Evolutionary conservation across 257 asterid genomes (phyloP).

Genomic region (Agastache rugosa): DNA sequence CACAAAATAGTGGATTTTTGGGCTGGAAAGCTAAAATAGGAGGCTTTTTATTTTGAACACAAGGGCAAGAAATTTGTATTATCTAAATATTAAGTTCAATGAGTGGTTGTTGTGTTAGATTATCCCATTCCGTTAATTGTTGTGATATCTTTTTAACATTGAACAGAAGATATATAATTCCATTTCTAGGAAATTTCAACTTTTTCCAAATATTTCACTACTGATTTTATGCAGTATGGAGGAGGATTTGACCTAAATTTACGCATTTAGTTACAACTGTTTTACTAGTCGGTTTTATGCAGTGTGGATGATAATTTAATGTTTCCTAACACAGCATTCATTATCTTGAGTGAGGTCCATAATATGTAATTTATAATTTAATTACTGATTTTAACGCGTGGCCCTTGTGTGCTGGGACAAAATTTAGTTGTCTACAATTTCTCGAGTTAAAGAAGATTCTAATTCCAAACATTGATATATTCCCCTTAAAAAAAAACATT

Average conservation of each 20-base stretch:
- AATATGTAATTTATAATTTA: too few relatives aligned
- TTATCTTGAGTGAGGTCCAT: not conserved
- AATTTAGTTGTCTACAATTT: too few relatives aligned
- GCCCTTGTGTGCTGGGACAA: too few relatives aligned
- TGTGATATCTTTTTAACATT: not conserved
- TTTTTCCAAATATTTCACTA: not conserved
- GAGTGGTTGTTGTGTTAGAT: constrained; percentile 36
- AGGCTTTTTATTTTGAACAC: constrained; percentile 30
- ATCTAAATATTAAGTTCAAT: constrained; percentile 21
- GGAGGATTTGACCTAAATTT: not conserved
- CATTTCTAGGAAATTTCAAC: not conserved
- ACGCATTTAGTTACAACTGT: not conserved
- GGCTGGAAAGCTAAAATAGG: constrained; percentile 10
- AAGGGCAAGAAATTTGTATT: constrained; percentile 27
- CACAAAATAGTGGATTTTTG: constrained; percentile 23
- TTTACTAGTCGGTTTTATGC: not conserved
- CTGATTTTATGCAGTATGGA: not conserved
- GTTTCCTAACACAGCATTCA: too few relatives aligned
- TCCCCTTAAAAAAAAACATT: too few relatives aligned
- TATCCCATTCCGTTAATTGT: constrained; percentile 9
- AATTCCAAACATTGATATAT: too few relatives aligned
- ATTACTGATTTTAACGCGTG: too few relatives aligned
- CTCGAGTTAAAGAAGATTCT: too few relatives aligned
- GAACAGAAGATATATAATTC: not conserved
- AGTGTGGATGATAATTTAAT: not conserved